Conservation (phyloP, 2,329 filamentous ascomycete species). For the Penicillium vulpinum region DNA sequence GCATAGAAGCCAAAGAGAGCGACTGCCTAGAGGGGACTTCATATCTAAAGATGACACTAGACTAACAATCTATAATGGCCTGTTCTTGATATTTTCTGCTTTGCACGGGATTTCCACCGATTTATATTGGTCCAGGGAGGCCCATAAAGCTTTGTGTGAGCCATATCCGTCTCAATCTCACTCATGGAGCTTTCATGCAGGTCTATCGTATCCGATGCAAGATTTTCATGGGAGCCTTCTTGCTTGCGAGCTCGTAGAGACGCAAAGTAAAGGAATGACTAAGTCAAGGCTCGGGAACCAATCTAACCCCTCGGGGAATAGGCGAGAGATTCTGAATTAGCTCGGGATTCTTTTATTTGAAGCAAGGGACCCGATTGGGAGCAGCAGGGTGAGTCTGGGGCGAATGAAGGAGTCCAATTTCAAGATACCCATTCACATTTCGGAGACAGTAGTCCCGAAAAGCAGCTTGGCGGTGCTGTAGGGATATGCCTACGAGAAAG, state of each 20-base stretch:
- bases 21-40: background rate
- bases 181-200: background rate
- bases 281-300: conserved; percentile 8
- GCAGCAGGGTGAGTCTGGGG: background rate
- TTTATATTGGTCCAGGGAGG: background rate
- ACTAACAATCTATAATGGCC: background rate
- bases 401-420: conserved; percentile 1
- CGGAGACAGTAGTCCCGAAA: conserved; percentile 16
- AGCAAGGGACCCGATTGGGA: conserved; percentile 1
- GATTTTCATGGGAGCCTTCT: background rate
- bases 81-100: background rate
- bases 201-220: background rate
- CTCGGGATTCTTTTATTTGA: conserved; percentile 1
- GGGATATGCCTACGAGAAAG: conserved; percentile 5
- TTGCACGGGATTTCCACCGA: background rate
- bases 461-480: background rate
- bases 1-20: conserved; percentile 9
- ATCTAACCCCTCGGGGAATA: background rate
- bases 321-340: background rate
- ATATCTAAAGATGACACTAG: background rate
- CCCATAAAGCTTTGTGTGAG: background rate
- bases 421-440: conserved; percentile 5
- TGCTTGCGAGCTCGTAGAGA: background rate
- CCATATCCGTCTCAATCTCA: conserved; percentile 4
- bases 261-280: background rate